Percentiles rank a stretch among this genome's conserved stretches.
Conservation (phyloP, 768 basidiomycete genomes). For the Pisolithus orientalis region DNA sequence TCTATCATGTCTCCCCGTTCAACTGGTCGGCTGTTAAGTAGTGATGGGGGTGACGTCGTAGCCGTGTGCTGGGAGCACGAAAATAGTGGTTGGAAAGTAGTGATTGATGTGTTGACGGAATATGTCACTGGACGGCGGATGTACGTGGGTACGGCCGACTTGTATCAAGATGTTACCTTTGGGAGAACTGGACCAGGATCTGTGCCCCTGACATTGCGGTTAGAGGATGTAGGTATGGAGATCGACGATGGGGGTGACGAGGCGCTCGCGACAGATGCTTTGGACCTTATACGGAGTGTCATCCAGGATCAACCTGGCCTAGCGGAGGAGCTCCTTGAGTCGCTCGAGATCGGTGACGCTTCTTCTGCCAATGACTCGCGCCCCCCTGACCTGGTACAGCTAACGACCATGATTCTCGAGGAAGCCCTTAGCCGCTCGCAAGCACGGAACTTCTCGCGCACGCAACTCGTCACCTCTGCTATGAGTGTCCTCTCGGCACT, state of each 20-base stretch:
- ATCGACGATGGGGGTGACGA: slow-evolving; percentile 57
- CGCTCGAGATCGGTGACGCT: too few relatives aligned
- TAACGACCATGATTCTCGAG: slow-evolving; percentile 77
- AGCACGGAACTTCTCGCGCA: slow-evolving; percentile 39
- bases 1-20: slow-evolving; percentile 62
- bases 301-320: too few relatives aligned
- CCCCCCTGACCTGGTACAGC: slow-evolving; percentile 60
- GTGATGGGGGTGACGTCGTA: slow-evolving; percentile 56
- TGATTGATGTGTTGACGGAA: slow-evolving; percentile 76
- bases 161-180: slow-evolving; percentile 50
- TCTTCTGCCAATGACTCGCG: too few relatives aligned
- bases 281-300: too few relatives aligned
- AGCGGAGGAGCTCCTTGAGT: slow-evolving; percentile 40
- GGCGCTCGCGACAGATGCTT: slow-evolving; percentile 38
- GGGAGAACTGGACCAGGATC: slow-evolving; percentile 35
- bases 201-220: slow-evolving; percentile 38
- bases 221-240: slow-evolving; percentile 73
- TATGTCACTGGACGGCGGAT: slow-evolving; percentile 58
- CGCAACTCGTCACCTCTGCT: slow-evolving; percentile 69
- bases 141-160: slow-evolving; percentile 32
- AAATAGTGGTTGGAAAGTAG: slow-evolving; percentile 81
- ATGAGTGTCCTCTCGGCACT: slow-evolving; percentile 78
- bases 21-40: slow-evolving; percentile 63
- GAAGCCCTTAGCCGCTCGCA: slow-evolving; percentile 58
- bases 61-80: slow-evolving; percentile 77